Conservation (phyloP, 192 early-diverging fungal species). For the Linnemannia elongata region DNA sequence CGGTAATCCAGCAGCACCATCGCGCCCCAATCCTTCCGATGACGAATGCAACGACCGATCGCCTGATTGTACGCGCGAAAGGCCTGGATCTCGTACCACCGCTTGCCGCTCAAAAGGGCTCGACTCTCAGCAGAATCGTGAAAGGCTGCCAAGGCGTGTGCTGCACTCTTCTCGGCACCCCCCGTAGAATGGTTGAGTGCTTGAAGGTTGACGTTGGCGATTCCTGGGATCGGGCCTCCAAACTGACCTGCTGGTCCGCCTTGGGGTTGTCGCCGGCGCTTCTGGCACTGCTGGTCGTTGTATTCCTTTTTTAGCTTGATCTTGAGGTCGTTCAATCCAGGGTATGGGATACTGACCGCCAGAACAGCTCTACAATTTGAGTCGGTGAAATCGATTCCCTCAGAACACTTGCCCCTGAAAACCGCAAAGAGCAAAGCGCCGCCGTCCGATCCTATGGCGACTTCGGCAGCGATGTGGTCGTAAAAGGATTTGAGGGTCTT, state of each 20-base stretch:
- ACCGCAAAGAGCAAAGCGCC: conserved; percentile 80
- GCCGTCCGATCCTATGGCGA: conserved; percentile 11
- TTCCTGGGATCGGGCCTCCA: not conserved
- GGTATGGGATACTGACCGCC: conserved; percentile 74
- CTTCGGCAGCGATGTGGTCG: conserved; percentile 50
- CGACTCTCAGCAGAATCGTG: not conserved
- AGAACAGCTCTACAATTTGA: conserved; percentile 74
- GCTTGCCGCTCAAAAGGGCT: conserved; percentile 57
- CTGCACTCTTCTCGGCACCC: not conserved
- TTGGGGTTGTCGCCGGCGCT: not conserved
- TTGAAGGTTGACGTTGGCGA: conserved; percentile 21
- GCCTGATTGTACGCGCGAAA: conserved; percentile 76
- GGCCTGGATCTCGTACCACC: conserved; percentile 77
- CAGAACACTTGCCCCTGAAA: conserved; percentile 79
- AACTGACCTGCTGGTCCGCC: not conserved
- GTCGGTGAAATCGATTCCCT: conserved; percentile 84
- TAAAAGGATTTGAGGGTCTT: conserved; percentile 63
- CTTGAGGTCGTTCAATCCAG: conserved; percentile 66
- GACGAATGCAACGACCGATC: conserved; percentile 69
- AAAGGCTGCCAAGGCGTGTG: not conserved
- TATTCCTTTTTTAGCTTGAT: conserved; percentile 63
- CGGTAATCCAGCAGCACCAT: conserved; percentile 71
- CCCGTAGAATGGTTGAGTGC: conserved; percentile 28
- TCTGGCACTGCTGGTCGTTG: conserved; percentile 30
- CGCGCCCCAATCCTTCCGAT: conserved; percentile 74